Evolutionary conservation across 805 yeast species (phyloP).

Genomic region (Hanseniaspora occidentalis): DNA sequence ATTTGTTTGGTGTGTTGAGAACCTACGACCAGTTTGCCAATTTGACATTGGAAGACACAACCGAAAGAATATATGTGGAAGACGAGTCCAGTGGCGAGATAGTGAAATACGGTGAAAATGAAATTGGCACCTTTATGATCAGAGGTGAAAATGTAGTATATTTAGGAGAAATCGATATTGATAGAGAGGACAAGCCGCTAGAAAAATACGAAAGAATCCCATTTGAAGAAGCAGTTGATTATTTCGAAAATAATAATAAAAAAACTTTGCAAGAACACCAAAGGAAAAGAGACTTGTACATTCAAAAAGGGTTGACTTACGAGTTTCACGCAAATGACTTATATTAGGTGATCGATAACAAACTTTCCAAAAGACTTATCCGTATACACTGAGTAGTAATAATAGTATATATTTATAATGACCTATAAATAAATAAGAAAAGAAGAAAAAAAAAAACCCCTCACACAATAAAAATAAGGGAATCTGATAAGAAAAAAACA

Average conservation of each 20-base stretch:
- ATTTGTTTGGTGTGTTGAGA: slow-evolving; percentile 76
- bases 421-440: too few species aligned
- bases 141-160: slow-evolving; percentile 94
- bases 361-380: too few species aligned
- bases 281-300: slow-evolving; percentile 34
- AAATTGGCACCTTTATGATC: slow-evolving; percentile 70
- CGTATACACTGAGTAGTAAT: too few species aligned
- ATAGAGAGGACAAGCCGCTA: slow-evolving; percentile 63
- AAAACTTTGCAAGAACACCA: slow-evolving; percentile 30
- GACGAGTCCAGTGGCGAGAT: slow-evolving; percentile 24
- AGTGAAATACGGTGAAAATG: slow-evolving; percentile 41
- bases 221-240: slow-evolving; percentile 47
- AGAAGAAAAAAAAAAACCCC: too few species aligned
- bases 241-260: slow-evolving; percentile 22
- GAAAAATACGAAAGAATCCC: slow-evolving; percentile 43
- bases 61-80: slow-evolving; percentile 66
- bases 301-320: slow-evolving; percentile 42
- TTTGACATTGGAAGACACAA: slow-evolving; percentile 80
- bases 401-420: too few species aligned
- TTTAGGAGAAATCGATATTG: slow-evolving; percentile 88
- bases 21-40: slow-evolving; percentile 94
- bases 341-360: too few species aligned
- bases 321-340: slow-evolving; percentile 45
- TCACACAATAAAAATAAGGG: too few species aligned
- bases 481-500: too few species aligned